A percentile compares a stretch with the other conserved stretches of the same genome.
These are phyloP conservation scores for Fistulinella prunicolor DNA, from an alignment of 768 basidiomycete species.

Conservation along the genomic window DNA sequence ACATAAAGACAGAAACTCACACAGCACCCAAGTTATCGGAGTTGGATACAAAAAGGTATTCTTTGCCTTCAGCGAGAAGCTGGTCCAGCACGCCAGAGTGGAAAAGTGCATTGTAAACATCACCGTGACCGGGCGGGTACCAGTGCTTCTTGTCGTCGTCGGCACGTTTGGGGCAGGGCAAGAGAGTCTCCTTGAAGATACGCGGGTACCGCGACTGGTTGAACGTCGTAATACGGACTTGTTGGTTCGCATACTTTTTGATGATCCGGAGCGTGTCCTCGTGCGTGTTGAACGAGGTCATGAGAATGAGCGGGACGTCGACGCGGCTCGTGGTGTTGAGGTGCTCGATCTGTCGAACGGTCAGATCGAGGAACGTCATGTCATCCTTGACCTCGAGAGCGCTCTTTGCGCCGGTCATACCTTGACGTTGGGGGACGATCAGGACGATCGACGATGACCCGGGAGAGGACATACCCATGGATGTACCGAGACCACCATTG, in stretches of 20 bases:
- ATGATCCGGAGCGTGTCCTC: slow-evolving; percentile 76
- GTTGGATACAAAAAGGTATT: slow-evolving; percentile 78
- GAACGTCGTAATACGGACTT: slow-evolving; percentile 68
- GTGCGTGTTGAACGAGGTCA: slow-evolving; percentile 82
- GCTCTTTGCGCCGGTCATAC: slow-evolving; percentile 62
- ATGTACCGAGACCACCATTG: slow-evolving; percentile 72
- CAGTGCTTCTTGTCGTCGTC: slow-evolving; percentile 64
- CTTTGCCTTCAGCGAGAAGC: slow-evolving; percentile 66
- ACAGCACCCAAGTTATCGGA: slow-evolving; percentile 74
- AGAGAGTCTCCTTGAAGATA: slow-evolving; percentile 64
- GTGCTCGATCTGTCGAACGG: slow-evolving; percentile 65
- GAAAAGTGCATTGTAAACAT: slow-evolving; percentile 66
- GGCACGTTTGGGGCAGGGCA: slow-evolving; percentile 58
- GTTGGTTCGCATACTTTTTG: slow-evolving; percentile 79
- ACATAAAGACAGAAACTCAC: slow-evolving; percentile 28
- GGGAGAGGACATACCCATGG: slow-evolving; percentile 42
- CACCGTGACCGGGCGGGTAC: slow-evolving; percentile 80
- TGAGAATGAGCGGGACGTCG: slow-evolving; percentile 76
- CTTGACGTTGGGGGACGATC: slow-evolving; percentile 20
- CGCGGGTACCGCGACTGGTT: slow-evolving; percentile 75
- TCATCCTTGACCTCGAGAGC: slow-evolving; percentile 75
- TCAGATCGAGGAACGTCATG: slow-evolving; percentile 67
- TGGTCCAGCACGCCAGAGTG: slow-evolving; percentile 75
- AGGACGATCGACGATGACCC: background rate
- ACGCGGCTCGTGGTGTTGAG: slow-evolving; percentile 58